Conservation (phyloP, 2,329 filamentous ascomycete genomes). For the Botrytis elliptica region DNA sequence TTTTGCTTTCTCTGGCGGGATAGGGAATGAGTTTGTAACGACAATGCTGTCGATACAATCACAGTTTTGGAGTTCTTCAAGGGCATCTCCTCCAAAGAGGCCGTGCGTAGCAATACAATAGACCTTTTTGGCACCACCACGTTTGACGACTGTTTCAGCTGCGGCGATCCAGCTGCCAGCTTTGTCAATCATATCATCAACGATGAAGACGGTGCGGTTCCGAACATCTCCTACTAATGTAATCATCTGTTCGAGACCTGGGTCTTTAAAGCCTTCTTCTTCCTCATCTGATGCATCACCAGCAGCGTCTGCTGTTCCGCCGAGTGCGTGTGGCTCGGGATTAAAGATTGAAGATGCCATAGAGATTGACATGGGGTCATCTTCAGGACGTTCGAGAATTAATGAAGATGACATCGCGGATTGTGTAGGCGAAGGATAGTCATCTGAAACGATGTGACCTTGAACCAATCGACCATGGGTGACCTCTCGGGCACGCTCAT, state of each 20-base stretch:
- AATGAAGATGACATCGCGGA: conserved; percentile 64
- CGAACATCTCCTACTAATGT: conserved; percentile 95
- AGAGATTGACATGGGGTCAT: conserved; percentile 71
- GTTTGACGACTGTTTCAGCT: conserved; percentile 93
- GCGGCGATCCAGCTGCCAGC: conserved; percentile 95
- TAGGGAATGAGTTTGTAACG: conserved; percentile 96
- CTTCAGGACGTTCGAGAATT: conserved; percentile 54
- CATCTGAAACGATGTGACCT: conserved; percentile 92
- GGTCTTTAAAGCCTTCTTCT: conserved; percentile 80
- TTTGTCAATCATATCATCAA: conserved; percentile 99
- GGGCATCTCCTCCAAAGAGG: conserved; percentile 84
- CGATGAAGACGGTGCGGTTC: conserved; percentile 84
- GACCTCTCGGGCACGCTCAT: conserved; percentile 82
- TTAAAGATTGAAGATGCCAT: conserved; percentile 79
- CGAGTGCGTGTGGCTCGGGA: conserved; percentile 65
- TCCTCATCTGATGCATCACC: conserved; percentile 84
- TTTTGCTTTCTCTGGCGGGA: conserved; percentile 69
- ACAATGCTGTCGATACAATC: conserved; percentile 92
- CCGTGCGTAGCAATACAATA: conserved; percentile 98
- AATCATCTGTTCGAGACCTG: conserved; percentile 87
- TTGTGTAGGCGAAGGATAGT: conserved; percentile 75
- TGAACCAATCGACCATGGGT: conserved; percentile 89
- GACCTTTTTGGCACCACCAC: conserved; percentile 85
- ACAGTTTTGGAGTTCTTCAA: conserved; percentile 87
- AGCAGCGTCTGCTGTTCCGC: conserved; percentile 81